phyloP scores from a whole-genome alignment of 345 rosid genomes.

The Orychophragmus violaceus region DNA sequence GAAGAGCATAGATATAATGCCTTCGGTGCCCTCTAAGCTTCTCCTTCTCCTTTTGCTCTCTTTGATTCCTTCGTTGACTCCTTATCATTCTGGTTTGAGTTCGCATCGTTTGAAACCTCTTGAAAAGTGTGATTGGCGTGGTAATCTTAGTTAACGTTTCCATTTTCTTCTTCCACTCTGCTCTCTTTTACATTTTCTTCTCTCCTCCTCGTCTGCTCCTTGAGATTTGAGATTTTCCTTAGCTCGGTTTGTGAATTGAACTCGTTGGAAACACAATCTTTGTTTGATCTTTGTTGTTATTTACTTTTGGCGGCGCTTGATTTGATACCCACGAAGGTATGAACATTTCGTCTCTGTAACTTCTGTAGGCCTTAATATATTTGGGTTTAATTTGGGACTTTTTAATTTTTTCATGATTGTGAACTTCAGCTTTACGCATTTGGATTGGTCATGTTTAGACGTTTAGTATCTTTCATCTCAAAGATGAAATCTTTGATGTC shows the following conservation, averaged over 20 bases:
- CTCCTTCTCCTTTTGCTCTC: constrained; percentile 33
- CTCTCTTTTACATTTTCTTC: neutral
- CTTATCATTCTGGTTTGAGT: constrained; percentile 50
- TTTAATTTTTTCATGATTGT: too few species aligned
- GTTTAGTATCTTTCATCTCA: neutral
- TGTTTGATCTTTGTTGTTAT: neutral
- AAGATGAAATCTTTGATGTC: neutral
- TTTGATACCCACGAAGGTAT: constrained; percentile 12
- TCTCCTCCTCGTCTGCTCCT: neutral
- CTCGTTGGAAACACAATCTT: neutral
- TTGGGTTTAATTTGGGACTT: too few species aligned
- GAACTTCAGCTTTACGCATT: neutral
- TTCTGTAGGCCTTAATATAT: too few species aligned
- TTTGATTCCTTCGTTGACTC: constrained; percentile 51
- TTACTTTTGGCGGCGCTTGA: neutral
- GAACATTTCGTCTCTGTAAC: neutral
- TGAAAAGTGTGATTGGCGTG: constrained; percentile 90
- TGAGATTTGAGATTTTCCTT: neutral
- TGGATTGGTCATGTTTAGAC: neutral
- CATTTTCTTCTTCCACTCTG: neutral
- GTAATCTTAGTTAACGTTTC: constrained; percentile 83
- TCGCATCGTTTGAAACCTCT: constrained; percentile 84
- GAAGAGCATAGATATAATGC: constrained; percentile 78
- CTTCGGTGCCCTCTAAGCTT: constrained; percentile 56
- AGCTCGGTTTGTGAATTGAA: neutral